Conservation (phyloP, 225 moss, liverwort and hornwort species). For the Ulota crispa region DNA sequence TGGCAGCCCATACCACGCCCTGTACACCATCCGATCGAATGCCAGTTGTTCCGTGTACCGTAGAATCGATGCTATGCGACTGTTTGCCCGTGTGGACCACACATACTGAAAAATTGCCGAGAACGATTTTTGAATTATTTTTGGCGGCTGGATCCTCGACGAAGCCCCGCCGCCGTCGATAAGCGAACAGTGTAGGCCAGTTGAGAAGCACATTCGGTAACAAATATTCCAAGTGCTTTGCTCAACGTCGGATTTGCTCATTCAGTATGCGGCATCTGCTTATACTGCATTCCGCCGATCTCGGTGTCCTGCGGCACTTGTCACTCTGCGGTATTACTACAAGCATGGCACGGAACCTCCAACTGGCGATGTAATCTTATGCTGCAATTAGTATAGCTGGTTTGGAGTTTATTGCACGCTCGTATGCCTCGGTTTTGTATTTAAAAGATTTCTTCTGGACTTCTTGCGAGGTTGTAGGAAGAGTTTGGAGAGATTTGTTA, state of each 20-base stretch:
- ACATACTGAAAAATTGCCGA: constrained; percentile 15
- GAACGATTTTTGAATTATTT: constrained; percentile 3
- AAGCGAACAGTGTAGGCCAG: not conserved
- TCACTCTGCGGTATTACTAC: constrained; percentile 14
- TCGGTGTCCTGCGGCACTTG: constrained; percentile 25
- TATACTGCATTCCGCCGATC: constrained; percentile 9
- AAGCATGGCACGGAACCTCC: constrained; percentile 1
- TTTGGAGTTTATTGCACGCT: constrained; percentile 5
- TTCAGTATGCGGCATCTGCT: not conserved
- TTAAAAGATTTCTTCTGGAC: not conserved
- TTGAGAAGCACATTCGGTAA: constrained; percentile 28
- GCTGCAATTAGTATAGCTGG: not conserved
- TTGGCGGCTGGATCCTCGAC: constrained; percentile 28
- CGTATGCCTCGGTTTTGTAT: not conserved
- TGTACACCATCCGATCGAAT: constrained; percentile 20
- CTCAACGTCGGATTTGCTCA: constrained; percentile 20
- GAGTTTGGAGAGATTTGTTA: not conserved
- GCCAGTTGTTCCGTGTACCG: constrained; percentile 14
- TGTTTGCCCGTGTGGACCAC: constrained; percentile 20
- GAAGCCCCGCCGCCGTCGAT: constrained; percentile 33
- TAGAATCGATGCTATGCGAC: not conserved
- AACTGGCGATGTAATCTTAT: constrained; percentile 6
- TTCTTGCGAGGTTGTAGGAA: not conserved
- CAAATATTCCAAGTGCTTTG: constrained; percentile 24
- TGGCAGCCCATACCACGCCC: constrained; percentile 16